These are phyloP conservation scores for Blepharisma japonicum DNA, from an alignment of 73 alveolate genomes.

Conservation along the genomic window DNA sequence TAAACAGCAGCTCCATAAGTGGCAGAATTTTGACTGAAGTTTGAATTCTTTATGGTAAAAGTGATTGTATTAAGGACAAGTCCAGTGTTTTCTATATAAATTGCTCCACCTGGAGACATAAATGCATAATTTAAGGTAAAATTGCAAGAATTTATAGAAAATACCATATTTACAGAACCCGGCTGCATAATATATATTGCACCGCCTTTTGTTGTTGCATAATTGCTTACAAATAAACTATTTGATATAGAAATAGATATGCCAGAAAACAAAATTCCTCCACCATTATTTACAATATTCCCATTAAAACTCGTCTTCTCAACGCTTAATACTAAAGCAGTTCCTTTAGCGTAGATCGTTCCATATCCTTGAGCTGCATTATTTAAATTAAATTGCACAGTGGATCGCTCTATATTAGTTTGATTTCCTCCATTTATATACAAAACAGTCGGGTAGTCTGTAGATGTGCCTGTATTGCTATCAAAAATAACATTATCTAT, in stretches of 20 bases:
- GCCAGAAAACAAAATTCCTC: not conserved
- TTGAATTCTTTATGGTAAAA: not conserved
- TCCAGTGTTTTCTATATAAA: not conserved
- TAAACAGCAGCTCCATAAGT: conserved; percentile 8
- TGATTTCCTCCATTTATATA: too few relatives aligned
- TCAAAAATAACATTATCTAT: too few relatives aligned
- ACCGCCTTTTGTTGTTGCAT: not conserved
- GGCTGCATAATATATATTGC: not conserved
- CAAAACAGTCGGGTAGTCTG: too few relatives aligned
- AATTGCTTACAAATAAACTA: not conserved
- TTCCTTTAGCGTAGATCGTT: too few relatives aligned
- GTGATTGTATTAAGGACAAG: not conserved
- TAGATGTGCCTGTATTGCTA: too few relatives aligned
- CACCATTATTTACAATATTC: not conserved
- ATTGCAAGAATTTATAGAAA: not conserved
- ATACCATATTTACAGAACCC: not conserved
- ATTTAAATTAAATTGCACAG: too few relatives aligned
- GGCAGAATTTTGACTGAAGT: not conserved
- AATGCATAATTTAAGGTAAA: not conserved
- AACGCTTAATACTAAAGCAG: too few relatives aligned
- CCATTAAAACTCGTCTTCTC: too few relatives aligned
- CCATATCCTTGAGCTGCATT: too few relatives aligned
- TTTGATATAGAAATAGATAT: not conserved
- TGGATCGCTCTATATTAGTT: too few relatives aligned
- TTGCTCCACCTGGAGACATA: not conserved